A percentile compares a stretch with the other conserved stretches of the same genome.
Evolutionary conservation across 2,329 filamentous ascomycete species (phyloP).

Genomic region (Tympanopsis confertula): DNA sequence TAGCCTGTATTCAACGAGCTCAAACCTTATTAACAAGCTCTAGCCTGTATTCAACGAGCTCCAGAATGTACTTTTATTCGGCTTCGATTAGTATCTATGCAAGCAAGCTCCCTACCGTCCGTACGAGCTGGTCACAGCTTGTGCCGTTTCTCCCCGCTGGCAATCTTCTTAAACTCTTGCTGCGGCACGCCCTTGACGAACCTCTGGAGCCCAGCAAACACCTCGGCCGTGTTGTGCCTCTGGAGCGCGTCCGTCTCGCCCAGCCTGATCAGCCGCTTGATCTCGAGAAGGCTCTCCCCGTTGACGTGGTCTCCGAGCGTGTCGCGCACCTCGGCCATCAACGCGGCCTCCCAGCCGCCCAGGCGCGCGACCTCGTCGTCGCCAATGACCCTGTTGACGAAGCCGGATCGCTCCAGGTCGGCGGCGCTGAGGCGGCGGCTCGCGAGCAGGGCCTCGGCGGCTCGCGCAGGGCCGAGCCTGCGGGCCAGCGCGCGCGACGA

Average conservation of each 20-base stretch:
- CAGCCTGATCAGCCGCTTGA: slow-evolving; percentile 71
- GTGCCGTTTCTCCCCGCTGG: slow-evolving; percentile 81
- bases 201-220: slow-evolving; percentile 72
- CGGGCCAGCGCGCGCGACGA: slow-evolving; percentile 71
- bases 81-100: too few species aligned
- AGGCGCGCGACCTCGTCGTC: slow-evolving; percentile 45
- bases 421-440: slow-evolving; percentile 63
- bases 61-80: too few species aligned
- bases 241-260: slow-evolving; percentile 66
- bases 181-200: slow-evolving; percentile 75
- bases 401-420: slow-evolving; percentile 67
- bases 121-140: too few species aligned
- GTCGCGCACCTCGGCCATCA: slow-evolving; percentile 72
- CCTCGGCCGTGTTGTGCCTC: slow-evolving; percentile 68
- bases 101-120: too few species aligned
- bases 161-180: slow-evolving; percentile 76
- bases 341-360: slow-evolving; percentile 56
- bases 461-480: slow-evolving; percentile 67
- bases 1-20: too few species aligned
- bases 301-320: slow-evolving; percentile 69
- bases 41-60: too few species aligned
- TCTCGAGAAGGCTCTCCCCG: slow-evolving; percentile 65
- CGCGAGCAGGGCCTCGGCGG: slow-evolving; percentile 89
- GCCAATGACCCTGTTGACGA: slow-evolving; percentile 73
- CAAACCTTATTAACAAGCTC: too few species aligned